Base-by-base conservation (phyloP, 2,329 filamentous ascomycete species). In the Scedosporium aurantiacum region DNA sequence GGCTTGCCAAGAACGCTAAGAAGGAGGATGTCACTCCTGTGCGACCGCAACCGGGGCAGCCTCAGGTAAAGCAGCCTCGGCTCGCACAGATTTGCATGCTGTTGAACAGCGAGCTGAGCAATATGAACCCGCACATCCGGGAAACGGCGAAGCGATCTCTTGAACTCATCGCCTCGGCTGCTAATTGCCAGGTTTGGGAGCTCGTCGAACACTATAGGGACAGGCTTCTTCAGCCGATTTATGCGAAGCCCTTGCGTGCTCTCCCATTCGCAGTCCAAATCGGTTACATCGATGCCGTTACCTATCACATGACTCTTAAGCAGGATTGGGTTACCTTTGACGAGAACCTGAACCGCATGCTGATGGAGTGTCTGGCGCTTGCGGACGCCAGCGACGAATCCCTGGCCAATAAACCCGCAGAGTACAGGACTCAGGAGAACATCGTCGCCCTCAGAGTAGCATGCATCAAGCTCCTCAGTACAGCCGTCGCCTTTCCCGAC, bases 201-300 rank as follows among this genome's bases (percentile, higher is more conserved):
- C 79, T 99, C 45, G 83, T 99, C 45, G 85, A 89, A 65, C 92
- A 92, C 0, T 90, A 96, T 68, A 96, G 94, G 73, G 92, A 97
- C 63, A 83, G 91, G 37, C 82, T 97, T 41, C 78, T 97, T n/a
- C 82, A 87, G 63, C 91, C 92, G 0, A 97, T 99, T 57, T 99
- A 94, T 76, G 90, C 90, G 66, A 99, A 99, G 72, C 94, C 94
- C 14, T 75, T 99, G 21, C 84, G 94, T 64, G 95, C 94, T 0
- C 78, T 99, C 64, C 94, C 94, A 0, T 99, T 99, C 70, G 82
- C 90, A 4, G 93, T 91, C 2, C 95, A 99, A 75, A 99, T 99
- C 66, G 95, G 94, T 3, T 97, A 96, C 70, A 97, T 99, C 67
- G 95, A 99, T 71, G 94, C 94, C 1, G 91, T 99, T 70, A 96